Percentiles rank a stretch among this genome's conserved stretches.
These are phyloP conservation scores for Grosmannia serpens DNA, from an alignment of 2,329 filamentous ascomycete species.

Conservation along the genomic window DNA sequence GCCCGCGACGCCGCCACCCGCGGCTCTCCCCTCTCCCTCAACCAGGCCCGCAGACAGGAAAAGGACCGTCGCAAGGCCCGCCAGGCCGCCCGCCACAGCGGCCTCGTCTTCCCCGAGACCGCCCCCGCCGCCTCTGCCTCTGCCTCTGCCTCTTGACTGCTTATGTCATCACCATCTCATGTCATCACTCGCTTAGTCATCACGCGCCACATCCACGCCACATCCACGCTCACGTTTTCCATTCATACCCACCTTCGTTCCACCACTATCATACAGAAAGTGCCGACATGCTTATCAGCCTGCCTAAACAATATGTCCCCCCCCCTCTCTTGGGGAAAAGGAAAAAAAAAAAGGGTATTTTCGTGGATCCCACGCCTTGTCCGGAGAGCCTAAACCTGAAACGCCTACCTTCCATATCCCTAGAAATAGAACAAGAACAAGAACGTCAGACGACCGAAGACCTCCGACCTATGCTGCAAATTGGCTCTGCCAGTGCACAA, in stretches of 20 bases:
- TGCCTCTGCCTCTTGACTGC: neutral
- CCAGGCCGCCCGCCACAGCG: slow-evolving; percentile 18
- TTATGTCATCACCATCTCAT: too few relatives aligned
- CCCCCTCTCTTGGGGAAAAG: neutral
- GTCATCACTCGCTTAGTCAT: too few relatives aligned
- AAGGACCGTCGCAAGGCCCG: slow-evolving; percentile 42
- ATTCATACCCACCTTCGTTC: neutral
- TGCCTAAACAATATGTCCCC: neutral
- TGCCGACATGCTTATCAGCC: neutral
- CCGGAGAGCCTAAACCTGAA: neutral
- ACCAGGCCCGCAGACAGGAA: slow-evolving; percentile 55
- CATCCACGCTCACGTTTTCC: too few relatives aligned
- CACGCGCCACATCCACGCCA: too few relatives aligned
- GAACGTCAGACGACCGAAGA: slow-evolving; percentile 1
- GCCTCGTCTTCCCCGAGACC: neutral
- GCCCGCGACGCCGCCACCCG: slow-evolving; percentile 32
- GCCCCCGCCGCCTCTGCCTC: too few relatives aligned
- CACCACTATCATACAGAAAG: neutral
- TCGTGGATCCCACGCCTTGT: neutral
- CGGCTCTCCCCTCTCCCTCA: slow-evolving; percentile 46
- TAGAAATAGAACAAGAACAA: neutral
- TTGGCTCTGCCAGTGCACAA: slow-evolving; percentile 77
- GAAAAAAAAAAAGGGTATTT: neutral
- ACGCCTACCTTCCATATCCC: neutral
- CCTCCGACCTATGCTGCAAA: slow-evolving; percentile 27